Evolutionary conservation across 208 protist genomes (phyloP).

Genomic region (Trypanosoma lewisi): DNA sequence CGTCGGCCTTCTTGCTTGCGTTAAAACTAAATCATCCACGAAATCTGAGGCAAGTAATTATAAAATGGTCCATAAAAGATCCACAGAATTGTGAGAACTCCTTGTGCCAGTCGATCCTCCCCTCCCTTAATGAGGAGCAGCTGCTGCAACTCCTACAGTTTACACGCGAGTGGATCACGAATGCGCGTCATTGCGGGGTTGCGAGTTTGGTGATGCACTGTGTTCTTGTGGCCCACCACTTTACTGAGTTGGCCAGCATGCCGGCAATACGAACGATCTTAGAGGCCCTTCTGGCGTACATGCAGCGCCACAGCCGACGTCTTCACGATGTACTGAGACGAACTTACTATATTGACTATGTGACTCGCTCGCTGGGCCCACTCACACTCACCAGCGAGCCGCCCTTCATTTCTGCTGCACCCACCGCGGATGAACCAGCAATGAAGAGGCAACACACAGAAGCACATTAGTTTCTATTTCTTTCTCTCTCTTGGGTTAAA

Average conservation of each 20-base stretch:
- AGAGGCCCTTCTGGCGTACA: slow-evolving; percentile 86
- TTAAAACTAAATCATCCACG: slow-evolving; percentile 86
- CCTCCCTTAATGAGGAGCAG: slow-evolving; percentile 50
- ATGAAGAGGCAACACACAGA: slow-evolving; percentile 13
- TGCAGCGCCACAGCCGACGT: slow-evolving; percentile 79
- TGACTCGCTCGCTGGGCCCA: slow-evolving; percentile 58
- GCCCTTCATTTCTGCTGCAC: slow-evolving; percentile 36
- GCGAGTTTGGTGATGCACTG: slow-evolving; percentile 70
- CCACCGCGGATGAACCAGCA: neutral
- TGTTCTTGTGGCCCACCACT: slow-evolving; percentile 66
- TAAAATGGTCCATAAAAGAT: slow-evolving; percentile 65
- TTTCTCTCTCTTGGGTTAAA: neutral
- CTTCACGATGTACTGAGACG: slow-evolving; percentile 74
- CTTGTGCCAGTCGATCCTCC: slow-evolving; percentile 58
- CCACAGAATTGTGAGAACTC: slow-evolving; percentile 53
- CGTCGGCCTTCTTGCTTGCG: slow-evolving; percentile 75
- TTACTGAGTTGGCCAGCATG: slow-evolving; percentile 52
- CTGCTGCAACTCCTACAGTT: slow-evolving; percentile 83
- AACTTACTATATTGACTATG: slow-evolving; percentile 91
- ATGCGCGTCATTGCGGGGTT: slow-evolving; percentile 78
- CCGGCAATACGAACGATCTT: slow-evolving; percentile 59
- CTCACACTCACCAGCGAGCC: slow-evolving; percentile 63
- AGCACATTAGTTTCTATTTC: slow-evolving; percentile 1
- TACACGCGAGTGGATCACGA: slow-evolving; percentile 90
- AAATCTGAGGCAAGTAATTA: slow-evolving; percentile 82